Evolutionary conservation across 169 alveolate species (phyloP), one percentile per base, ranked within the genome.

Genomic region (Amoebophrya sp.): DNA sequence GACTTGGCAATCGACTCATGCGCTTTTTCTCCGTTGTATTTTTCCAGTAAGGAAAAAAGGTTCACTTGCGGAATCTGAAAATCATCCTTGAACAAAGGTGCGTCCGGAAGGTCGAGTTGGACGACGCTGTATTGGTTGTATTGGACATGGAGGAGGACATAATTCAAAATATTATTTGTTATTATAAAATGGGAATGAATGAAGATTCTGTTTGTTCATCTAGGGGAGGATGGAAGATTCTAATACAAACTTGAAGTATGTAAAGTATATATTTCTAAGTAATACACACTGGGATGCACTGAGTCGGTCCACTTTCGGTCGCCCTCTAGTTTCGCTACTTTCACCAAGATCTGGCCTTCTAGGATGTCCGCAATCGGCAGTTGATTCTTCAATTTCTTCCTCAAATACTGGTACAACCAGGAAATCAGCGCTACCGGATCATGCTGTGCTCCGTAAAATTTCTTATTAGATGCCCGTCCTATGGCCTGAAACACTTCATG

Each of bases 81-180:
- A n/a, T 14, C 95, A 89, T 97, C 99, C 94, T 97, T 97, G 95
- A 97, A 97, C 65, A 98, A 94, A 40, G 99, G 99, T 0, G 98
- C 97, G 76, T 94, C 94, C 36, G 99, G 99, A n/a, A 96, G 83
- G 93, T 96, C 98, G 53, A 97, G 94, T 41, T 98, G 94, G 91
- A 97, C 90, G 91, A 78, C 65, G n/a, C n/a, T n/a, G n/a, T n/a
- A n/a, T n/a, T n/a, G n/a, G n/a, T n/a, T n/a, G n/a, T n/a, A n/a
- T n/a, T n/a, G n/a, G n/a, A n/a, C n/a, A n/a, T n/a, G n/a, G n/a
- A n/a, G n/a, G n/a, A n/a, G n/a, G n/a, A n/a, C n/a, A n/a, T n/a
- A n/a, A n/a, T n/a, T n/a, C n/a, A n/a, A n/a, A n/a, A n/a, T n/a
- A n/a, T n/a, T n/a, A n/a, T n/a, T n/a, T n/a, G n/a, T n/a, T n/a